Base-by-base conservation (phyloP, 768 basidiomycete genomes). In the Suillus variegatus region DNA sequence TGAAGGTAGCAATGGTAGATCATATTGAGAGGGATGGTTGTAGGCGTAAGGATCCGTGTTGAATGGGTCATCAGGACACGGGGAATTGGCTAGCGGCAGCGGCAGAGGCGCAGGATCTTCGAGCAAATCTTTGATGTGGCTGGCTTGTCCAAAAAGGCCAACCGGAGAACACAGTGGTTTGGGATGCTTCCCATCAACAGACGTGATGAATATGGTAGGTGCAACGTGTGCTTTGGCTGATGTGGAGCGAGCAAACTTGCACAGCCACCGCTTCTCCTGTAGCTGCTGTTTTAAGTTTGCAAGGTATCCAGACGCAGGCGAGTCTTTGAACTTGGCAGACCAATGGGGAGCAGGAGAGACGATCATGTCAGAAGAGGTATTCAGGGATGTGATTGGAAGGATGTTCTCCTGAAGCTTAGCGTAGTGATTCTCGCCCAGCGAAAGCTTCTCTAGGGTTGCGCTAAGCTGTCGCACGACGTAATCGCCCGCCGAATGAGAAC, bases 401-500 rank as follows among this genome's bases (percentile, higher is more conserved):
- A 55, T 7, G 20, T 55, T 32, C 20, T 35, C 54, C 54, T 55
- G 32, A 36, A 55, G 54, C 54, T 20, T 55, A 36, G 35, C 20
- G 13, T 55, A 55, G 35, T 55, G 54, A n/a, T 20, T 36, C 35
- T 55, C 54, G 20, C 54, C 5, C 32, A 55, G 35, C 18, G 54
- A 55, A 12, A 55, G 54, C 54, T 55, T 55, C 36, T 55, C 54
- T 6, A 55, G 12, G 54, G 54, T 55, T 55, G 32, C 6, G 1
- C 54, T 20, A 36, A 55, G 54, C 35, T 55, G 54, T n/a, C 54
- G 54, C 20, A 55, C 32, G 35, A 55, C n/a, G 54, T 55, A 55
- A 55, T 55, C 54, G 36, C 54, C 35, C 20, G 35, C 35, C 20
- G 54, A 55, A 36, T 36, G 54, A 55, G 54, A 36, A 13, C 54